Base-by-base conservation (phyloP, 768 basidiomycete genomes). In the Suillus variegatus region DNA sequence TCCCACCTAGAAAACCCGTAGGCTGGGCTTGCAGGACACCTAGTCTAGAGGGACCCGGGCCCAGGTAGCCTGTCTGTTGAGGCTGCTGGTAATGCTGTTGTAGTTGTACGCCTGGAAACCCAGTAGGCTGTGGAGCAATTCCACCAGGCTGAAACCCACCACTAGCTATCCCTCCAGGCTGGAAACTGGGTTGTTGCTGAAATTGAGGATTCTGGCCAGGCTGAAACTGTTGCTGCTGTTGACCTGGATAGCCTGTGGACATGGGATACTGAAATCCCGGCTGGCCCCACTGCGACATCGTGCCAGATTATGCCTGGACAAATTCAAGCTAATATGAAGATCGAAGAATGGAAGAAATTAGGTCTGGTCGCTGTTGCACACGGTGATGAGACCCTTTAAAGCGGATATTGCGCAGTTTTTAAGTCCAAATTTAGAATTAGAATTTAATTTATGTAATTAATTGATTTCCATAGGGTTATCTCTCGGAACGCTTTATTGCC, bases 221-320 rank as follows among this genome's bases (percentile, higher is more conserved):
- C 18, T 74, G 78, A 69, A 82, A 80, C 61, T 82, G 82, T n/a
- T n/a, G n/a, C n/a, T n/a, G n/a, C n/a, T n/a, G n/a, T 64, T 69
- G 68, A 61, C 72, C 73, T 65, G 79, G 84, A 75, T 84, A 89
- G 16, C 90, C 91, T 3, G 91, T 90, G 69, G 90, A 90, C 75
- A 88, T 80, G 40, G 92, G 88, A 73, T 90, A 89, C 77, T 93
- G 91, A 72, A 81, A 89, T 43, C 87, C 86, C 28, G 83, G 84
- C 75, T 88, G 89, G 61, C 82, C 83, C 90, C 92, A 93, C 78
- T 92, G 91, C 71, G 90, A 86, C 92, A 93, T 93, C 73, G 71
- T 80, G 73, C 36, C 20, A 66, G 35, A 47, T 47, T 10, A 14
- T 36, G 40, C 28, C 47, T 36, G 7, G 46, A 46, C 4, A 46